These are phyloP conservation scores for Cladophialophora exuberans DNA, from an alignment of 2,329 filamentous ascomycete genomes.

Conservation along the genomic window DNA sequence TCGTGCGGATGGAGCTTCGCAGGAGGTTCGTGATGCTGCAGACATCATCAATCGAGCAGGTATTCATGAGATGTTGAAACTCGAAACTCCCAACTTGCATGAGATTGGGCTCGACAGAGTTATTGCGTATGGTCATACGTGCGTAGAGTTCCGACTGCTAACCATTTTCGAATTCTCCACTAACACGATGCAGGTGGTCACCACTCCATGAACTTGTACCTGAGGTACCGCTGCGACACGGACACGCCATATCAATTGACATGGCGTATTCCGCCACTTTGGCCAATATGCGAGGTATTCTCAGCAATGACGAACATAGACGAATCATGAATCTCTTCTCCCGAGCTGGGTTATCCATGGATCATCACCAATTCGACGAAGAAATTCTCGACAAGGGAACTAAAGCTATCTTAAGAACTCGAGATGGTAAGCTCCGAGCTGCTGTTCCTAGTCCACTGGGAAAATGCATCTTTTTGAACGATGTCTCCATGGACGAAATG, in stretches of 20 bases:
- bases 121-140: slow-evolving; percentile 74
- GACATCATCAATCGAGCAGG: slow-evolving; percentile 70
- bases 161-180: not conserved
- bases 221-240: slow-evolving; percentile 69
- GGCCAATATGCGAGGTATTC: slow-evolving; percentile 63
- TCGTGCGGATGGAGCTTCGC: slow-evolving; percentile 58
- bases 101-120: slow-evolving; percentile 73
- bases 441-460: slow-evolving; percentile 71
- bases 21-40: slow-evolving; percentile 63
- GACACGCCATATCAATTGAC: slow-evolving; percentile 74
- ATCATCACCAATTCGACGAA: slow-evolving; percentile 69
- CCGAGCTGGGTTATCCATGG: slow-evolving; percentile 70
- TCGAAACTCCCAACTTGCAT: slow-evolving; percentile 73
- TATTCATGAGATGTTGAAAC: slow-evolving; percentile 73
- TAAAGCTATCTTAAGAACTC: slow-evolving; percentile 70
- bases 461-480: slow-evolving; percentile 69
- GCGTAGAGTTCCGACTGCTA: slow-evolving; percentile 41
- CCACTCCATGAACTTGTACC: slow-evolving; percentile 72
- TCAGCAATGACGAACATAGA: slow-evolving; percentile 63
- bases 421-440: slow-evolving; percentile 69
- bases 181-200: slow-evolving; percentile 59
- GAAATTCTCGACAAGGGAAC: slow-evolving; percentile 68
- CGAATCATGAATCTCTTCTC: slow-evolving; percentile 70
- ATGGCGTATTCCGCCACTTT: slow-evolving; percentile 76
- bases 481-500: slow-evolving; percentile 66